A percentile compares a stretch with the other conserved stretches of the same genome.
phyloP scores from a whole-genome alignment of 148 eudicot species.

The Vaccinium darrowii region DNA sequence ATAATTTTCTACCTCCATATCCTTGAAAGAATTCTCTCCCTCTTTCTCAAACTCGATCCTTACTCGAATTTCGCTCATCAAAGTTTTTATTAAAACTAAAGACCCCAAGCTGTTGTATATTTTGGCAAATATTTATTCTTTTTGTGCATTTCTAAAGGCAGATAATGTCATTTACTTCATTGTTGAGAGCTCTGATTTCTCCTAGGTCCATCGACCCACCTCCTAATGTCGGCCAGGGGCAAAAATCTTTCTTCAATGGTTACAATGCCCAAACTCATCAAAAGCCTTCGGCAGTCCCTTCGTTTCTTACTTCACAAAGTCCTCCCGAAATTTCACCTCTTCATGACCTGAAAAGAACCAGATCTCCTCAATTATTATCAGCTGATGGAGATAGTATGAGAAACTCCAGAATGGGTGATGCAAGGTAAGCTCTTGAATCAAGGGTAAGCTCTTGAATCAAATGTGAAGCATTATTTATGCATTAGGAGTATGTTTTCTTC shows the following conservation, averaged over 20 bases:
- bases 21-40: not conserved
- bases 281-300: conserved; percentile 28
- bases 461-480: conserved; percentile 3
- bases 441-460: conserved; percentile 29
- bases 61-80: not conserved
- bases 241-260: conserved; percentile 24
- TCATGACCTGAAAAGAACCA: conserved; percentile 38
- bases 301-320: conserved; percentile 20
- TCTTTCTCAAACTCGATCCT: conserved; percentile 4
- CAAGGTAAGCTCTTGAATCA: conserved; percentile 31
- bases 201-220: conserved; percentile 24
- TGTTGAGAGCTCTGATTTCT: not conserved
- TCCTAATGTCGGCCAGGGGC: conserved; percentile 24
- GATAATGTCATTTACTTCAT: not conserved
- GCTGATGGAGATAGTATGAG: conserved; percentile 30
- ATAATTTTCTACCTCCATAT: not conserved
- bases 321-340: conserved; percentile 30
- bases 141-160: not conserved
- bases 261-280: conserved; percentile 32
- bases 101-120: not conserved
- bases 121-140: not conserved
- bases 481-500: not conserved
- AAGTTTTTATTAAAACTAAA: not conserved
- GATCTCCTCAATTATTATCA: conserved; percentile 44
- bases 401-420: conserved; percentile 26